phyloP scores from a whole-genome alignment of 2,329 filamentous ascomycete genomes.

The Lizonia empirigonia region DNA sequence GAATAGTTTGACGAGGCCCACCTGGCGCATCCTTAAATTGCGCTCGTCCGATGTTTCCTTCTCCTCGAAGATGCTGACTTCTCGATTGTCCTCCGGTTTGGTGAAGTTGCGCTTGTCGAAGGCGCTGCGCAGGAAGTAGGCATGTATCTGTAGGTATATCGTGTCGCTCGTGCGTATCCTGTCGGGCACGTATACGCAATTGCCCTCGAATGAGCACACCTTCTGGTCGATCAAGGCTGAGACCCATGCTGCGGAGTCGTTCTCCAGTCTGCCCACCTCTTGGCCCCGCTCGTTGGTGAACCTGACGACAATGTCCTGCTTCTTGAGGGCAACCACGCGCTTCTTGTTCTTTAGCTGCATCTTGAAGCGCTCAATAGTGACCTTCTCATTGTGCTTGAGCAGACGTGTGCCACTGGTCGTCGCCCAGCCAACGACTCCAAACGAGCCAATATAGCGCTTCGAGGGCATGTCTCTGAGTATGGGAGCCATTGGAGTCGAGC shows the following conservation, averaged over 20 bases:
- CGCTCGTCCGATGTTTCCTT: constrained; percentile 87
- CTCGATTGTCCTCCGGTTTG: constrained; percentile 70
- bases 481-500: constrained; percentile 24
- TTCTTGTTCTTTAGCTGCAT: constrained; percentile 61
- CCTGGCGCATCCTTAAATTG: constrained; percentile 79
- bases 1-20: constrained; percentile 85
- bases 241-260: constrained; percentile 88
- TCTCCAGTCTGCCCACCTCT: constrained; percentile 85
- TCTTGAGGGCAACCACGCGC: constrained; percentile 63
- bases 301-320: constrained; percentile 85
- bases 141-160: constrained; percentile 85
- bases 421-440: constrained; percentile 90
- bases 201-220: constrained; percentile 83
- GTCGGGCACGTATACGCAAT: constrained; percentile 88
- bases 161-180: constrained; percentile 87
- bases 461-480: constrained; percentile 55
- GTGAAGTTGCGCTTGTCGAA: constrained; percentile 71
- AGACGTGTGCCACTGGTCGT: constrained; percentile 80
- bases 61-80: constrained; percentile 77
- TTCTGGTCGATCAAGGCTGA: constrained; percentile 90
- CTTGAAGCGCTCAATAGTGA: constrained; percentile 86
- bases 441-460: constrained; percentile 83
- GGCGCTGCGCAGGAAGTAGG: constrained; percentile 73
- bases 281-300: constrained; percentile 81
- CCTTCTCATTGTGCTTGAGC: constrained; percentile 78